Evolutionary conservation across 306 rosid genomes (phyloP), one percentile per base, ranked within the genome.

Genomic region (Mimosa bimucronata): DNA sequence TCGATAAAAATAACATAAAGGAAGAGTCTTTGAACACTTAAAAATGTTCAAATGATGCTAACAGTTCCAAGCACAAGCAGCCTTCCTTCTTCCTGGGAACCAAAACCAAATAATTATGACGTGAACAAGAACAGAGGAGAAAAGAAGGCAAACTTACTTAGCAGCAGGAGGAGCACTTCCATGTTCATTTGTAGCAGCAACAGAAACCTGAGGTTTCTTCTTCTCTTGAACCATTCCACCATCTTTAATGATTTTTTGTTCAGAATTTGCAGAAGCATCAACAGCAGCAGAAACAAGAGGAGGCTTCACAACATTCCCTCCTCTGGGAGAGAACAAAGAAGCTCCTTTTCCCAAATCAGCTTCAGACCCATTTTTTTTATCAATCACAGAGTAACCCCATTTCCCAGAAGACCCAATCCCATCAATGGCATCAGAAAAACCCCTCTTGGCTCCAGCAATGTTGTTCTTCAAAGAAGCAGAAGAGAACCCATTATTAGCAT

Each of bases 371-470:
- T 37, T n/a, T 10, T 38, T 66, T 0, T 52, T 50, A 9, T 83
- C 86, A 80, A 73, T 30, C 57, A 74, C 79, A 87, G 91, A 84
- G 84, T 88, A 86, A 85, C 64, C 89, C 98, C 97, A 93, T 79
- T 91, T 91, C 75, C 77, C 85, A 86, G 90, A 83, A 60, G 90
- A 77, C 34, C 76, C 64, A 60, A 26, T 21, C 34, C 34, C 87
- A 53, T 88, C 87, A 84, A 92, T 85, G 79, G 97, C 91, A 75
- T 95, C 94, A 37, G 90, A 91, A 81, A 90, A 95, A 23, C 91
- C 98, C 80, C 98, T 86, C 82, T 95, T 95, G 23, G 93, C 90
- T 21, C 94, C 91, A 81, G 89, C 74, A 46, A 89, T 90, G 41
- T 66, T 81, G 53, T 68, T 91, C 76, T 84, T 92, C 79, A 86